These are phyloP conservation scores for Colletotrichum kahawae DNA, from an alignment of 2,329 filamentous ascomycete species.

Conservation along the genomic window DNA sequence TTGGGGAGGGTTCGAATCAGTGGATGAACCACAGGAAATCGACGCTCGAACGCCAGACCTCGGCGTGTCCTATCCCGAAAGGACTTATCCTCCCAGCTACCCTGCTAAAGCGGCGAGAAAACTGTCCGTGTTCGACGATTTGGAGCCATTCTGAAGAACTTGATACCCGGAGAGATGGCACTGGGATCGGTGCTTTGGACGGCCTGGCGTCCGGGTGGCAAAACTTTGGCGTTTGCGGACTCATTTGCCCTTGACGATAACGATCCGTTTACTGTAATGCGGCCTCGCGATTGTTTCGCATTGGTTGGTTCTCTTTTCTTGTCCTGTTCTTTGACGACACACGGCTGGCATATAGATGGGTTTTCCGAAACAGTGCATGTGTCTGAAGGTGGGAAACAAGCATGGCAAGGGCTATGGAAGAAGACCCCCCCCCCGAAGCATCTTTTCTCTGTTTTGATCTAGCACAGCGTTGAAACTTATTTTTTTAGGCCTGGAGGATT, in stretches of 20 bases:
- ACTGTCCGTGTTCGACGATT: slow-evolving; percentile 18
- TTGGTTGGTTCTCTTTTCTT: not conserved
- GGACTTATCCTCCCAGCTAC: not conserved
- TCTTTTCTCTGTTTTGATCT: not conserved
- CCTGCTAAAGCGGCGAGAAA: not conserved
- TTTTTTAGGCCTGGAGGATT: slow-evolving; percentile 2
- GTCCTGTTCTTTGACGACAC: not conserved
- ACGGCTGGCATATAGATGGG: not conserved
- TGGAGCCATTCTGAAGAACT: slow-evolving; percentile 27
- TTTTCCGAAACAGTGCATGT: not conserved
- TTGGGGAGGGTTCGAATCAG: not conserved
- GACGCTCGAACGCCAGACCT: not conserved
- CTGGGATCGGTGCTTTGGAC: not conserved
- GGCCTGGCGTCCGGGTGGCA: not conserved
- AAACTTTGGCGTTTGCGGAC: not conserved
- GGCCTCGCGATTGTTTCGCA: not conserved
- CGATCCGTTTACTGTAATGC: not conserved
- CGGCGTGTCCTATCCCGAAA: not conserved
- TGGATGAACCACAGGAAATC: not conserved
- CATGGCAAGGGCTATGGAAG: not conserved
- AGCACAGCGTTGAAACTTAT: slow-evolving; percentile 6
- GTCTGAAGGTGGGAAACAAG: not conserved
- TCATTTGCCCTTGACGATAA: not conserved
- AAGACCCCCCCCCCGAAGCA: not conserved
- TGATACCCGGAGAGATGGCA: slow-evolving; percentile 15